These are phyloP conservation scores for Saccharomycopsis sp. DNA, from an alignment of 805 yeast species.

Conservation along the genomic window DNA sequence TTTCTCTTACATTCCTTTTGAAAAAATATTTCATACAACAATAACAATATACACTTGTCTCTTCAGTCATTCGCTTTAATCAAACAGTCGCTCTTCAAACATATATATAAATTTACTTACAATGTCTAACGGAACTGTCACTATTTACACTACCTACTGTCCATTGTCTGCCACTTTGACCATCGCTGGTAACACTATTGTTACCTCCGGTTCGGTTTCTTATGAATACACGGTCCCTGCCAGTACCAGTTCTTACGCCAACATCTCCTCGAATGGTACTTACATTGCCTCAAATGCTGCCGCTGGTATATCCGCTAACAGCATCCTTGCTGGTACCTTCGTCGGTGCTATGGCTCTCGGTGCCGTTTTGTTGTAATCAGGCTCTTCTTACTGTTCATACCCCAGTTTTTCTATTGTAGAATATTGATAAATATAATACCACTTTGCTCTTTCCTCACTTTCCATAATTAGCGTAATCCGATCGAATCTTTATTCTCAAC, in stretches of 20 bases:
- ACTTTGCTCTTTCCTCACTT: no score
- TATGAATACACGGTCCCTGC: constrained; percentile 1
- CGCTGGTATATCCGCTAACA: constrained; percentile 5
- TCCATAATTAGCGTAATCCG: no score
- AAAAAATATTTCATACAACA: no score
- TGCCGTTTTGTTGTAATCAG: constrained; percentile 14
- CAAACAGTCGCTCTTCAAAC: constrained; percentile 8
- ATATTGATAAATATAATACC: no score
- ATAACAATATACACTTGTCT: no score
- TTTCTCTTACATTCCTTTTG: no score
- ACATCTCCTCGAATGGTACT: not conserved
- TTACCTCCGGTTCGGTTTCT: constrained; percentile 17
- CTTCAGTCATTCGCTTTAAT: not conserved
- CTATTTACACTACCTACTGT: constrained; percentile 18
- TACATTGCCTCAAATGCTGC: not conserved
- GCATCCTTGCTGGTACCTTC: constrained; percentile 11
- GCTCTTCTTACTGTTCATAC: no score
- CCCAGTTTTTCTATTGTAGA: no score
- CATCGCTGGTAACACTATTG: constrained; percentile 4
- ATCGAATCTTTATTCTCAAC: no score
- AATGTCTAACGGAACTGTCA: constrained; percentile 15
- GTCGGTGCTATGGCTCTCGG: constrained; percentile 15
- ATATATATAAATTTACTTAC: not conserved
- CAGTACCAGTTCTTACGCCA: not conserved
- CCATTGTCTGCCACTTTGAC: constrained; percentile 18